Base-by-base conservation (phyloP, 1,139 yeast species). In the Candida glucosophila region DNA sequence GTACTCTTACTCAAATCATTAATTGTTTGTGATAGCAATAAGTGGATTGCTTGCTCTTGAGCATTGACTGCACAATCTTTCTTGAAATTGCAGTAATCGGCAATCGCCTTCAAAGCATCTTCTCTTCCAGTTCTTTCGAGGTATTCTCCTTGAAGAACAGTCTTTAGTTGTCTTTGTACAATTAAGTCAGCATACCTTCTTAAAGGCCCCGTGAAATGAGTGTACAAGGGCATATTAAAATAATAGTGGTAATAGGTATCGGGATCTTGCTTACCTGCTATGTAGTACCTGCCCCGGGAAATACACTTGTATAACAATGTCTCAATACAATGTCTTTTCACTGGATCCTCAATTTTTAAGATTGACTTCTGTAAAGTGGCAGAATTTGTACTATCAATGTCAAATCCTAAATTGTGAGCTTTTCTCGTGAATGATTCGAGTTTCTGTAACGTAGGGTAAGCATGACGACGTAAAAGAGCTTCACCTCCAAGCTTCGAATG, bases 41-140 rank as follows among this genome's bases (percentile, higher is more conserved):
- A 65, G 50, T 90, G 98, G 29, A 88, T 74, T 5, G 95, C 90
- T 54, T 90, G 98, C 40, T 85, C 95, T 55, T 90, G 97, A 1
- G 96, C 96, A 40, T 73, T 75, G 35, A 76, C 77, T 2, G 97
- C 93, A 52, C 95, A 88, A 46, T 90, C 97, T 51, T 86, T 85
- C 54, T 88, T 86, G 65, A 90, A 88, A 43, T 86, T 86, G 56
- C 96, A 88, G 50, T 85, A 86, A 43, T 90, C 96, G 9, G 94
- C 81, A 19, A 81, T 69, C 35, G 85, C 79, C 44, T 81, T 79
- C 41, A 88, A 60, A 0, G 86, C 61, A 24, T 82, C 93, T 30
- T 77, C 45, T 35, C 82, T 93, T 9, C 14, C 22, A 17, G 30
- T 37, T 28, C 34, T 42, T 8, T 40, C 39, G 14, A 41, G 49